A percentile compares a stretch with the other conserved stretches of the same genome.
These are phyloP conservation scores for Xylaria sp. DNA, from an alignment of 2,329 filamentous ascomycete genomes.

Conservation along the genomic window DNA sequence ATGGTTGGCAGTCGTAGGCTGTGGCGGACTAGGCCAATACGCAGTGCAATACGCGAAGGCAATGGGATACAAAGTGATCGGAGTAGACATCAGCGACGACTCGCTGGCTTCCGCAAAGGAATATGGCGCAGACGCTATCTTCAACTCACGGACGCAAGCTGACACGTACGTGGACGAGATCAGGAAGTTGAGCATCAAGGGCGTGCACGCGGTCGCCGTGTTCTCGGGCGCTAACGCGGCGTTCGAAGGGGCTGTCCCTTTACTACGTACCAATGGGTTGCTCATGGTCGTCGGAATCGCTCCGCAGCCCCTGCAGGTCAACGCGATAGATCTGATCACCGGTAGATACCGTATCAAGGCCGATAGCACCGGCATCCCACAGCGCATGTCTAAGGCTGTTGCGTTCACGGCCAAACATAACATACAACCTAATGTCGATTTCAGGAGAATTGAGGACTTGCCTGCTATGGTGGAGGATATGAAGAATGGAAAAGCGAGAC, in stretches of 20 bases:
- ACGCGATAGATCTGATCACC: conserved; percentile 17
- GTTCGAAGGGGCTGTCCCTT: conserved; percentile 18
- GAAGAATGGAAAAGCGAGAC: conserved; percentile 27
- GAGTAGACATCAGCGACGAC: conserved; percentile 34
- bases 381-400: conserved; percentile 32
- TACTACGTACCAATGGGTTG: conserved; percentile 28
- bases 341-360: conserved; percentile 33
- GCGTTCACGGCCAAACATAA: conserved; percentile 32
- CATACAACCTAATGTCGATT: conserved; percentile 30
- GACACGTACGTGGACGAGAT: conserved; percentile 30
- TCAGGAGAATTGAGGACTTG: conserved; percentile 30
- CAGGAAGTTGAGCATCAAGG: conserved; percentile 25
- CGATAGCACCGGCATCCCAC: conserved; percentile 29
- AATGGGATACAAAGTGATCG: conserved; percentile 30
- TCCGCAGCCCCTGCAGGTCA: conserved; percentile 14
- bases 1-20: conserved; percentile 33
- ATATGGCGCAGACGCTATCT: conserved; percentile 28
- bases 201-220: conserved; percentile 29
- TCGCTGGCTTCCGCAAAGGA: conserved; percentile 20
- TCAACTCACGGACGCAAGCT: conserved; percentile 29
- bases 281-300: conserved; percentile 32
- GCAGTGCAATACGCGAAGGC: conserved; percentile 33
- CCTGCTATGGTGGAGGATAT: conserved; percentile 31
- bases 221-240: conserved; percentile 30
- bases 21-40: conserved; percentile 32